A percentile compares a stretch with the other conserved stretches of the same genome.
These are phyloP conservation scores for Baudoinia panamericana DNA, from an alignment of 495 filamentous ascomycete genomes.

Conservation along the genomic window DNA sequence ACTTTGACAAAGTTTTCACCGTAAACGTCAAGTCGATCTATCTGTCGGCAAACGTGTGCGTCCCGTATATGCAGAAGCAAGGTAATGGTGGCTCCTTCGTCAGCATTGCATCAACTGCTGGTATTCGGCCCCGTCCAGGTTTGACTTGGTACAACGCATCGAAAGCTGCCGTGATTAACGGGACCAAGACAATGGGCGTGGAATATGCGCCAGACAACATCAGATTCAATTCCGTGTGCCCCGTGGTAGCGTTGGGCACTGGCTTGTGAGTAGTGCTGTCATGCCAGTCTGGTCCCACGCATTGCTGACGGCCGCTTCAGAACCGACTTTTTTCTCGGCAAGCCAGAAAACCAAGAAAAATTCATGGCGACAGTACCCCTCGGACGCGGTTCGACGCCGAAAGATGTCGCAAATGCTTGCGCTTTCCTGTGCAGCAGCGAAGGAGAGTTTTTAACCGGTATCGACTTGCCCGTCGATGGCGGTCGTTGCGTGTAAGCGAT, in stretches of 20 bases:
- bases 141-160: slow-evolving; percentile 24
- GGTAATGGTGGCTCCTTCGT: slow-evolving; percentile 22
- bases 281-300: neutral
- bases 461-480: slow-evolving; percentile 48
- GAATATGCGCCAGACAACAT: slow-evolving; percentile 24
- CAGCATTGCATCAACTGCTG: slow-evolving; percentile 23
- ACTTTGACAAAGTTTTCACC: slow-evolving; percentile 23
- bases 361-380: slow-evolving; percentile 56
- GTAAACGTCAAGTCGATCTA: slow-evolving; percentile 24
- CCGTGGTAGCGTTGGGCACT: slow-evolving; percentile 16
- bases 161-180: slow-evolving; percentile 24
- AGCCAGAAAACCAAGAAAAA: slow-evolving; percentile 52
- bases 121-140: slow-evolving; percentile 20
- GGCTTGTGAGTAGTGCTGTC: slow-evolving; percentile 12
- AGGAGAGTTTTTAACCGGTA: slow-evolving; percentile 56
- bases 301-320: slow-evolving; percentile 38
- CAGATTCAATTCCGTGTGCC: slow-evolving; percentile 20
- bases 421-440: slow-evolving; percentile 56
- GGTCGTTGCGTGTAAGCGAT: slow-evolving; percentile 30
- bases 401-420: slow-evolving; percentile 55
- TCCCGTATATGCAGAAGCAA: slow-evolving; percentile 22
- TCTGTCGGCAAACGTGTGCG: slow-evolving; percentile 18
- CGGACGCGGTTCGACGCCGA: slow-evolving; percentile 47
- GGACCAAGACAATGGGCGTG: slow-evolving; percentile 19
- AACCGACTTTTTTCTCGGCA: slow-evolving; percentile 53